These are phyloP conservation scores for Malania oleifera DNA, from an alignment of 164 flowering plant genomes.

Conservation along the genomic window DNA sequence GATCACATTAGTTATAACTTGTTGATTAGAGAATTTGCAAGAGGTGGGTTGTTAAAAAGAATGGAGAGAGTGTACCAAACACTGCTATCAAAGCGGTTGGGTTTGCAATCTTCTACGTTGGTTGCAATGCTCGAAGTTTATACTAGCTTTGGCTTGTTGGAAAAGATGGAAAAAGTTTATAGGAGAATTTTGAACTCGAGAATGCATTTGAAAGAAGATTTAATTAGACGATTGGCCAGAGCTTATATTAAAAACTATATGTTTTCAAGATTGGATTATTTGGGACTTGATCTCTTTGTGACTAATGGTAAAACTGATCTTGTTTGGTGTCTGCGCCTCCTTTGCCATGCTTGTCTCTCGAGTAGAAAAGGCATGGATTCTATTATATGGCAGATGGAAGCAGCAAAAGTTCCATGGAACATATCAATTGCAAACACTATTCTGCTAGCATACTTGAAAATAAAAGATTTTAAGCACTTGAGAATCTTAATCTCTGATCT, in stretches of 20 bases:
- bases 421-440: constrained; percentile 37
- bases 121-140: constrained; percentile 62
- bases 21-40: constrained; percentile 45
- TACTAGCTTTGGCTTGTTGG: constrained; percentile 36
- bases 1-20: constrained; percentile 48
- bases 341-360: constrained; percentile 50
- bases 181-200: constrained; percentile 27
- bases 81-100: constrained; percentile 31
- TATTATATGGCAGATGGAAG: constrained; percentile 39
- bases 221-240: constrained; percentile 41
- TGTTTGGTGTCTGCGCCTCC: constrained; percentile 58
- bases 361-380: constrained; percentile 52
- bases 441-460: constrained; percentile 48
- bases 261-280: constrained; percentile 52
- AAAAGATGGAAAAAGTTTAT: constrained; percentile 49
- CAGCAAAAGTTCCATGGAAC: constrained; percentile 32
- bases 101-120: constrained; percentile 34
- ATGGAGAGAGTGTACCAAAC: constrained; percentile 43
- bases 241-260: constrained; percentile 43
- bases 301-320: constrained; percentile 29
- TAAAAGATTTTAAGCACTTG: constrained; percentile 43
- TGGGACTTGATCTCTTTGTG: constrained; percentile 42
- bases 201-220: constrained; percentile 27
- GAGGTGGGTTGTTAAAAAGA: constrained; percentile 44
- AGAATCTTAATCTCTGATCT: constrained; percentile 25